Conservation (phyloP, 1,139 yeast genomes). For the Taiozyma sp. region DNA sequence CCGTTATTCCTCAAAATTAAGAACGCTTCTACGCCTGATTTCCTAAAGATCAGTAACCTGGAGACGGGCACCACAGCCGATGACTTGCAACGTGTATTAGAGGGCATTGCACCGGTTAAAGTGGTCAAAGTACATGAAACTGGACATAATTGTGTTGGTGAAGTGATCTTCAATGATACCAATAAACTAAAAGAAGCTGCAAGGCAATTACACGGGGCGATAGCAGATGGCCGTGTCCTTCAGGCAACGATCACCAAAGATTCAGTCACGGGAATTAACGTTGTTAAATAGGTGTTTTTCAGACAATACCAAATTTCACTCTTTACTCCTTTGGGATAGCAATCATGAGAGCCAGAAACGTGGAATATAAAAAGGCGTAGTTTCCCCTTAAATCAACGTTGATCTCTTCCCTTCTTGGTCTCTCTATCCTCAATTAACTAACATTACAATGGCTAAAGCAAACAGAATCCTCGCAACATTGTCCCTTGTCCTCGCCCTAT, state of each 20-base stretch:
- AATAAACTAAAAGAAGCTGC: constrained; percentile 6
- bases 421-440: not conserved
- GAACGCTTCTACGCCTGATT: constrained; percentile 4
- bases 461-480: constrained; percentile 44
- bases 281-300: not conserved
- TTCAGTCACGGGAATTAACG: not conserved
- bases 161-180: constrained; percentile 12
- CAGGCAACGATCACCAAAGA: constrained; percentile 12
- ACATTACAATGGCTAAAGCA: constrained; percentile 13
- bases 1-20: constrained; percentile 11
- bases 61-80: constrained; percentile 18
- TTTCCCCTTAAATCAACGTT: not conserved
- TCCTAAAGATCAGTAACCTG: constrained; percentile 17
- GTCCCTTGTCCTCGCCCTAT: constrained; percentile 48
- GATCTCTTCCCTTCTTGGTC: no score
- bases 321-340: not conserved
- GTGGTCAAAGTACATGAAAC: not conserved
- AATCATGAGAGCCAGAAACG: not conserved
- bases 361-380: not conserved
- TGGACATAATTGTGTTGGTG: constrained; percentile 9
- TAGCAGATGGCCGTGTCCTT: constrained; percentile 23
- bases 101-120: constrained; percentile 1
- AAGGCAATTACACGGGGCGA: constrained; percentile 15
- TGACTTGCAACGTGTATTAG: constrained; percentile 14
- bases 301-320: no score